Conservation (phyloP, 768 basidiomycete genomes). For the Amanita pseudoporphyria region DNA sequence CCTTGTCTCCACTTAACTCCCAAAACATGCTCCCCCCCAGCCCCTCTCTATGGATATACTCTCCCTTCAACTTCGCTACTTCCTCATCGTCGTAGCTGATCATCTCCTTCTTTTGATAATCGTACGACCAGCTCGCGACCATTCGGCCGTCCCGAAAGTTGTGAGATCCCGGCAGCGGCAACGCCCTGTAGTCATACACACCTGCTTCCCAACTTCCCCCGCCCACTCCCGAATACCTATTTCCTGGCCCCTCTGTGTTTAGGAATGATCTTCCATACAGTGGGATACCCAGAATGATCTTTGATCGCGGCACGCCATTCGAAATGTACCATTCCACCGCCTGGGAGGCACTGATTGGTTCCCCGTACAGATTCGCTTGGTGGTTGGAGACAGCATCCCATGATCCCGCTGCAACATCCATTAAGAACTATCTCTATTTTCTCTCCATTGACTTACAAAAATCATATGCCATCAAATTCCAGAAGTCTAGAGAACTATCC, state of each 20-base stretch:
- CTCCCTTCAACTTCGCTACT: conserved; percentile 64
- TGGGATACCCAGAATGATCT: conserved; percentile 86
- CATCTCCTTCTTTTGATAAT: conserved; percentile 67
- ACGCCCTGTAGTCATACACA: conserved; percentile 86
- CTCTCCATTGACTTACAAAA: conserved; percentile 39
- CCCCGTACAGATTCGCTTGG: conserved; percentile 79
- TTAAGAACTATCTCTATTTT: conserved; percentile 1
- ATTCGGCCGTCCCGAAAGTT: conserved; percentile 54
- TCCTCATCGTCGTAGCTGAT: conserved; percentile 72
- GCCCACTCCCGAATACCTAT: conserved; percentile 73
- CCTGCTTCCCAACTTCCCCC: conserved; percentile 87
- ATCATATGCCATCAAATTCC: conserved; percentile 97
- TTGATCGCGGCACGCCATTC: conserved; percentile 64
- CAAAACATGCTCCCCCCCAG: conserved; percentile 93
- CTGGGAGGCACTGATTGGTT: conserved; percentile 49
- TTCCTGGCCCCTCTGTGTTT: conserved; percentile 75
- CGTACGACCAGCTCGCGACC: conserved; percentile 79
- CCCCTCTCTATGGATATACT: conserved; percentile 66
- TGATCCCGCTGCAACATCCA: conserved; percentile 46
- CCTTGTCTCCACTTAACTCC: conserved; percentile 89
- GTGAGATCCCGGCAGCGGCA: conserved; percentile 69
- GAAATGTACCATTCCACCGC: conserved; percentile 63
- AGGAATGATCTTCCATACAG: conserved; percentile 90
- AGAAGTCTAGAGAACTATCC: conserved; percentile 85
- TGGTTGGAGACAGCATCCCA: conserved; percentile 68